These are phyloP conservation scores for Inga laurina DNA, from an alignment of 306 rosid genomes.

Conservation along the genomic window DNA sequence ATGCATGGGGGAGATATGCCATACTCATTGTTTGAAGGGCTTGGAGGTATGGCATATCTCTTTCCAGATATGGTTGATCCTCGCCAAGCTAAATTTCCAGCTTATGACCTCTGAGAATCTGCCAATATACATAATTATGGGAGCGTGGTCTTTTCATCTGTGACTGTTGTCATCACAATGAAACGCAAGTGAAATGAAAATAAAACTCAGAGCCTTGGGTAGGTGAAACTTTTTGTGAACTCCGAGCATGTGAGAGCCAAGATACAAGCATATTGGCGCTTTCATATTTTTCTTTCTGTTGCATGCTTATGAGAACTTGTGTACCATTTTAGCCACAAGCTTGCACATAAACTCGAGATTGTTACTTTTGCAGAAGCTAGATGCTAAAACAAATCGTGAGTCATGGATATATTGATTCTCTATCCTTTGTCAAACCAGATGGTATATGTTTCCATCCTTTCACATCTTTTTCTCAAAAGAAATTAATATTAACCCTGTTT, in stretches of 20 bases:
- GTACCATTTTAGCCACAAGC: neutral
- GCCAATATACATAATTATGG: neutral
- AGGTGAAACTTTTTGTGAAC: neutral
- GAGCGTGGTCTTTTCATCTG: constrained; percentile 8
- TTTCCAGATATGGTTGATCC: constrained; percentile 36
- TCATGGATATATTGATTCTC: neutral
- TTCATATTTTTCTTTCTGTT: neutral
- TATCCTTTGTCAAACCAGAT: neutral
- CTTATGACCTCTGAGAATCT: neutral
- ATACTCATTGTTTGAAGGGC: constrained; percentile 66
- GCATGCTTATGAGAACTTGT: neutral
- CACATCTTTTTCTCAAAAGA: no score
- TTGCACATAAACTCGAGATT: neutral
- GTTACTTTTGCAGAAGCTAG: neutral
- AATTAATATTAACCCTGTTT: neutral
- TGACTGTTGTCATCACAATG: neutral
- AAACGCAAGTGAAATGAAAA: neutral
- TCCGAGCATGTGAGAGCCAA: constrained; percentile 8
- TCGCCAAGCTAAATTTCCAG: no score
- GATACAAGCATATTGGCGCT: neutral
- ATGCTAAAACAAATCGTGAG: neutral
- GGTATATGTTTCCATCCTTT: neutral
- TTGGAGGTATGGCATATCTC: constrained; percentile 67
- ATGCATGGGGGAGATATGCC: constrained; percentile 73
- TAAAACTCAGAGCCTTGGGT: neutral